Base-by-base conservation (phyloP, 2,329 filamentous ascomycete genomes). In the Lithohypha guttulata region DNA sequence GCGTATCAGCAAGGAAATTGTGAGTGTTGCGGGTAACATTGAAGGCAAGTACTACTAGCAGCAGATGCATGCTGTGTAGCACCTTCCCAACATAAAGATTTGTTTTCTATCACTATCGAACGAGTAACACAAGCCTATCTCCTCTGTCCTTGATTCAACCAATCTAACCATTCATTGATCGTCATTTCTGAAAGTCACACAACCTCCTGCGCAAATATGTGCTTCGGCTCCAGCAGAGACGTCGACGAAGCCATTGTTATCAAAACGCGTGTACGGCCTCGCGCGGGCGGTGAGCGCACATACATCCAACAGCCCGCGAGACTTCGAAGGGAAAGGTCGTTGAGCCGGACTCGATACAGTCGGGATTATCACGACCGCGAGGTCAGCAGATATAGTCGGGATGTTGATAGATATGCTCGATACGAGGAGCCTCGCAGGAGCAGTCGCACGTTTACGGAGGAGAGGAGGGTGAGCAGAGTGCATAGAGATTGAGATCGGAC, bases 401-500 rank as follows among this genome's bases (percentile, higher is more conserved):
- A n/a, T n/a, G n/a, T n/a, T n/a, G n/a, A n/a, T n/a, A 25, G 33
- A 35, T 17, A 35, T 13, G 13, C 18, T 14, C 17, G 10, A 2
- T 30, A 39, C n/a, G 35, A 30, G 3, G 35, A 39, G 3, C 35
- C 35, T 30, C 35, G 35, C 21, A 21, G 35, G 22, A 39, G 35
- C 18, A 39, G 35, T 19, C 15, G 35, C 10, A 39, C 18, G 4
- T 15, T 39, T 10, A 29, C 29, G 26, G 35, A 39, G 17, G 35
- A 39, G 20, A 15, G 27, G 9, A 2, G 26, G 27, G 35, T 39
- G 14, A 39, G 35, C n/a, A 26, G 35, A 13, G 15, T 21, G 20
- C 15, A 29, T n/a, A 26, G 20, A 6, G 20, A n/a, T 21, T n/a
- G 31, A 18, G 13, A 11, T 15, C 10, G 5, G 15, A 19, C 2